Evolutionary conservation across 2,329 filamentous ascomycete species (phyloP).

Genomic region (Fusarium xylarioides): DNA sequence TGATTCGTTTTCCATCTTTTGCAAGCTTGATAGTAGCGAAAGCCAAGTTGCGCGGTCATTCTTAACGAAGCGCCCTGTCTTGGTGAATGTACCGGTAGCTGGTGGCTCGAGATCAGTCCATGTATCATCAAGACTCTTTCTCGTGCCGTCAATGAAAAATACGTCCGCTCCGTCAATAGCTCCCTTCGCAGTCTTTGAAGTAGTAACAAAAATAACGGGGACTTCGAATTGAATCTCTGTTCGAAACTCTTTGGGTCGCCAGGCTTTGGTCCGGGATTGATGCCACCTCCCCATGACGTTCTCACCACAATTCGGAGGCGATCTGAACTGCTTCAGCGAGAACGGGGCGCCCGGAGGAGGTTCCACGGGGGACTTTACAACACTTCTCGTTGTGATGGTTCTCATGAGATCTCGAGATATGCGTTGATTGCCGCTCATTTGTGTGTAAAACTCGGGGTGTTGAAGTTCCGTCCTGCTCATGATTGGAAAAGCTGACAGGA

Average conservation of each 20-base stretch:
- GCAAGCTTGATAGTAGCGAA: not conserved
- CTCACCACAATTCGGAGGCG: conserved; percentile 12
- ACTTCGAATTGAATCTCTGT: conserved; percentile 14
- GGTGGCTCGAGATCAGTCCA: conserved; percentile 8
- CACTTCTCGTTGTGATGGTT: conserved; percentile 10
- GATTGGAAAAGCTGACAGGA: conserved; percentile 13
- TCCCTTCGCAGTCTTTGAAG: not conserved
- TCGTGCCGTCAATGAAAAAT: not conserved
- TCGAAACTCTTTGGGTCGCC: conserved; percentile 11
- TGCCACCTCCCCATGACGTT: conserved; percentile 12
- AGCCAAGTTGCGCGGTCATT: conserved; percentile 22
- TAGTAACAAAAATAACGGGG: not conserved
- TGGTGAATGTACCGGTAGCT: not conserved
- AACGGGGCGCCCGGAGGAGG: not conserved
- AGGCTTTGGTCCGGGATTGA: conserved; percentile 6
- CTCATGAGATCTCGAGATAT: conserved; percentile 12
- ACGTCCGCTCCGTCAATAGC: not conserved
- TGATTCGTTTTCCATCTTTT: conserved; percentile 19
- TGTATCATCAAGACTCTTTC: conserved; percentile 16
- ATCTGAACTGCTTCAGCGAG: conserved; percentile 13
- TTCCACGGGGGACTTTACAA: conserved; percentile 4
- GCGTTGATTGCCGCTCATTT: conserved; percentile 2
- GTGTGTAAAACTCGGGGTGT: conserved; percentile 11
- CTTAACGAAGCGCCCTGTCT: conserved; percentile 2
- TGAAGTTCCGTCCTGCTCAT: conserved; percentile 15